These are phyloP conservation scores for Volvox africanus DNA, from an alignment of 139 green algal species.

Conservation along the genomic window DNA sequence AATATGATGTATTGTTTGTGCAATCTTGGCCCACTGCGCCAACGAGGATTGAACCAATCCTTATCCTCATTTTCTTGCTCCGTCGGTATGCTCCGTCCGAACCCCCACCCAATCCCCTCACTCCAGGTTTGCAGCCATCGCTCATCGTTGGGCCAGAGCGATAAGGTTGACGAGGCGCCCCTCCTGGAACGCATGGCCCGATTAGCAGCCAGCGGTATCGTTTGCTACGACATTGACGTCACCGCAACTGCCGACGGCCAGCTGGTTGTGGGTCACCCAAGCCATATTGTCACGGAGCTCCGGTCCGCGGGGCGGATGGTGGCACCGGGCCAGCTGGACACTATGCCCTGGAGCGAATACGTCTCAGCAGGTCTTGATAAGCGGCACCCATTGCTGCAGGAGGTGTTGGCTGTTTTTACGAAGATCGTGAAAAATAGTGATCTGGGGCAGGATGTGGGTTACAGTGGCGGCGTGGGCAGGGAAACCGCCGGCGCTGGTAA, in stretches of 20 bases:
- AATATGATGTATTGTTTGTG: too few relatives aligned
- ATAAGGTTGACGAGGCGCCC: not conserved
- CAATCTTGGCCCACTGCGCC: too few relatives aligned
- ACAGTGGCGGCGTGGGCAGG: not conserved
- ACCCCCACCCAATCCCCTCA: not conserved
- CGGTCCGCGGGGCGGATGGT: not conserved
- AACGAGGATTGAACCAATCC: too few relatives aligned
- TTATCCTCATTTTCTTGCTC: too few relatives aligned
- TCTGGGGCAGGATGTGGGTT: too few relatives aligned
- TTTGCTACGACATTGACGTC: slow-evolving; percentile 16
- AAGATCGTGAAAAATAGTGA: not conserved
- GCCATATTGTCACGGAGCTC: slow-evolving; percentile 2
- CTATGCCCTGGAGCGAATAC: slow-evolving; percentile 24
- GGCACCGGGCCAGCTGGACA: not conserved
- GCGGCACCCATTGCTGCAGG: slow-evolving; percentile 16
- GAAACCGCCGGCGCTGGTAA: not conserved
- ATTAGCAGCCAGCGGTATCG: not conserved
- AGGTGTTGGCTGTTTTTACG: slow-evolving; percentile 8
- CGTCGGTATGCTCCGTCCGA: too few relatives aligned
- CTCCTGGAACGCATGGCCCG: not conserved
- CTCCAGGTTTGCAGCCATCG: slow-evolving; percentile 38
- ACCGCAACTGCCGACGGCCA: slow-evolving; percentile 7
- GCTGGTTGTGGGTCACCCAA: slow-evolving; percentile 12
- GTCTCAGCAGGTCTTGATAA: not conserved
- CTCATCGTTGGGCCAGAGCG: not conserved